phyloP scores from a whole-genome alignment of 2,329 filamentous ascomycete species.

The Fusarium sp. region DNA sequence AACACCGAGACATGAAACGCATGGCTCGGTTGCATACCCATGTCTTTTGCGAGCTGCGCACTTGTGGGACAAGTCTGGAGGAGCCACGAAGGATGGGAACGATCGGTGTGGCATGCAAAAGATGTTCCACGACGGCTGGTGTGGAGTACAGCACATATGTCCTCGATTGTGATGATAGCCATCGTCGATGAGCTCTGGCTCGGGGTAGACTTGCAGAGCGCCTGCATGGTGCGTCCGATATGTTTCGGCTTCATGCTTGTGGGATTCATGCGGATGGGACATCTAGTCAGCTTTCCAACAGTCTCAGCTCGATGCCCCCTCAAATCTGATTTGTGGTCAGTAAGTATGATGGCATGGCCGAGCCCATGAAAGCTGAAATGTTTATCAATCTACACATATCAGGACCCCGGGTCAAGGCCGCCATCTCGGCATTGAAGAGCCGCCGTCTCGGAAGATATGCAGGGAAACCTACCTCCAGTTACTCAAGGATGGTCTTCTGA shows the following conservation, averaged over 20 bases:
- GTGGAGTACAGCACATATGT: neutral
- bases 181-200: neutral
- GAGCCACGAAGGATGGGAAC: neutral
- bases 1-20: neutral
- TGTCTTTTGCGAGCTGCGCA: neutral
- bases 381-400: neutral
- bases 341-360: neutral
- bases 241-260: conserved; percentile 3
- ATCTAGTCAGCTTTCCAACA: neutral
- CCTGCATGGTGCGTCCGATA: conserved; percentile 5
- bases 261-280: neutral
- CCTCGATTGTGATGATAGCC: neutral
- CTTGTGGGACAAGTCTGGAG: neutral
- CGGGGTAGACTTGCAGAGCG: neutral
- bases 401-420: neutral
- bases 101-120: neutral
- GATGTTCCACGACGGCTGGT: neutral
- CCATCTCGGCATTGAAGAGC: neutral
- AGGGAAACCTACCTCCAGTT: neutral
- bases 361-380: neutral
- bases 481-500: conserved; percentile 9
- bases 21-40: conserved; percentile 2
- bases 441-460: neutral
- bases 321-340: neutral
- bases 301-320: neutral